These are phyloP conservation scores for Pseudogymnoascus sp. DNA, from an alignment of 2,329 filamentous ascomycete species.

Conservation along the genomic window DNA sequence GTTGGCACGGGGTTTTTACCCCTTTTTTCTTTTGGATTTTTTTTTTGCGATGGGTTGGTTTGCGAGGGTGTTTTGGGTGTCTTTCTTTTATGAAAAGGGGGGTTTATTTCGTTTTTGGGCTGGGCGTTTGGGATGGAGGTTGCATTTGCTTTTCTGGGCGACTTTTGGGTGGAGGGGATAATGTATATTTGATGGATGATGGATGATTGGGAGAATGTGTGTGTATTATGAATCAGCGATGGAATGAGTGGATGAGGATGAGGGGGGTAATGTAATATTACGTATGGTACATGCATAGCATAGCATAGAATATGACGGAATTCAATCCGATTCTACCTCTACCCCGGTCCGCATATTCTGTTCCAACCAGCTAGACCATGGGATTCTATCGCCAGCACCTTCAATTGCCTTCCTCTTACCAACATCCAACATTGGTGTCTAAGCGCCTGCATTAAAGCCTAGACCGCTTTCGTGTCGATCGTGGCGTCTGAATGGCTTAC, in stretches of 20 bases:
- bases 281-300: neutral
- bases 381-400: too few relatives aligned
- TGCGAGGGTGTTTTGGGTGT: neutral
- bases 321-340: neutral
- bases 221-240: conserved; percentile 3
- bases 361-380: too few relatives aligned
- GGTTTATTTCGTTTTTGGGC: neutral
- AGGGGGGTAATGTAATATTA: neutral
- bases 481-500: too few relatives aligned
- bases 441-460: too few relatives aligned
- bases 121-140: neutral
- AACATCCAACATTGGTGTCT: too few relatives aligned
- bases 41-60: neutral
- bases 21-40: neutral
- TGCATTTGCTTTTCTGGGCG: neutral
- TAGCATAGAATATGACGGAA: neutral
- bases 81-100: neutral
- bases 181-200: neutral
- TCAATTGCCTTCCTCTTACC: too few relatives aligned
- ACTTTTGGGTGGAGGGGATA: neutral
- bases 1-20: neutral
- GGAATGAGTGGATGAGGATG: neutral
- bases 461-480: too few relatives aligned
- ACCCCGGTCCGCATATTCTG: too few relatives aligned
- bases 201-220: neutral